Base-by-base conservation (phyloP, 352 stramenopile species). In the Stramenopiles sp. region DNA sequence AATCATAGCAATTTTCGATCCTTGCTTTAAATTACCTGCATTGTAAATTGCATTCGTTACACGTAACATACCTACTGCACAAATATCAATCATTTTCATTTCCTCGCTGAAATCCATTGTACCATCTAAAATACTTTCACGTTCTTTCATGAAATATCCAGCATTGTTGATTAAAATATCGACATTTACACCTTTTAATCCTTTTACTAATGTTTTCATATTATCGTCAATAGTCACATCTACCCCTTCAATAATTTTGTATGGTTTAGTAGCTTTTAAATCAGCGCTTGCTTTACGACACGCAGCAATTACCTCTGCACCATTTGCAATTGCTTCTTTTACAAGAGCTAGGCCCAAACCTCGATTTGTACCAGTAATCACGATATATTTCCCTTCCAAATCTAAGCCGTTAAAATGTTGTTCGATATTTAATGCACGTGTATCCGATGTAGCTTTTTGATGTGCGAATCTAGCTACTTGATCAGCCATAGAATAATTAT, bases 131-230 rank as follows among this genome's bases (percentile, higher is more conserved):
- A 89, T 81, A 38, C 79, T 80, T 81, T 91, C 85, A 27, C 63
- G 79, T 6, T 86, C 85, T 73, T 83, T 87, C 79, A 90, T 90
- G 79, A 91, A 91, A 78, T 92, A 92, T 81, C 88, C 88, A 1
- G 88, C 88, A 80, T 90, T 90, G 80, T 91, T 91, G 63, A 92
- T 88, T 4, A 91, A 80, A 32, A 90, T 82, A 81, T 92, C 88
- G 4, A 92, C 31, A 20, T 76, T 81, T 7, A 83, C 79, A 23
- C 82, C 82, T 38, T 84, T 83, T 32, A 87, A 78, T 78, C 85
- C 83, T 31, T 87, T 80, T 1, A 82, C 76, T 31, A 87, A 79
- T 27, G 76, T 82, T 0, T 80, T 29, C 81, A 84, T 80, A 79
- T 79, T 80, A 63, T 83, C 81, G 29, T 88, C 84, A 78, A 86